Base-by-base conservation (phyloP, 257 asterid genomes). In the Nicotiana sylvestris region DNA sequence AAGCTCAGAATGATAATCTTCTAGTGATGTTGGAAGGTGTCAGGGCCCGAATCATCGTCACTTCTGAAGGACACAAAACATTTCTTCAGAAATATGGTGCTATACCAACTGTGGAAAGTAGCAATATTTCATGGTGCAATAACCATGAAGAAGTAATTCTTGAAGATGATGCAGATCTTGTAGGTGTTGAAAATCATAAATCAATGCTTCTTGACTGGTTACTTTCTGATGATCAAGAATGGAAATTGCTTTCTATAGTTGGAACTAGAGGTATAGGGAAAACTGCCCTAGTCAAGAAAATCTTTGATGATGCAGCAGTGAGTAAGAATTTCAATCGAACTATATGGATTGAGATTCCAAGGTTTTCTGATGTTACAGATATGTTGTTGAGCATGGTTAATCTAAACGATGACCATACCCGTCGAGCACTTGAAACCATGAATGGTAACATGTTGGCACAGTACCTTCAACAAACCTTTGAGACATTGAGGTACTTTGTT, bases 221-320 rank as follows among this genome's bases (percentile, higher is more conserved):
- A 17, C 37, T 82, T 17, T 56, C 74, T 5, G 70, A 27, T 32
- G 83, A 76, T 57, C 53, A 72, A 16, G 33, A 32, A 0, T 81
- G 83, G 82, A 82, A 68, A 66, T 83, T 83, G 70, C 62, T 66
- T n/a, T 82, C 85, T 29, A 74, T 85, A 33, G 84, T 83, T 39
- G 90, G 90, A 64, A 76, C 81, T 67, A 84, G 77, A 78, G 89
- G 90, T 6, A 25, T 85, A 25, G 89, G 89, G 80, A 88, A 85
- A 56, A 83, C 90, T 10, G 82, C 90, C 17, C 66, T 84, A 9
- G 82, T 82, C 3, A 84, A 83, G 78, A 79, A 82, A 61, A 64
- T 88, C 8, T 86, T 35, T 17, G 85, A 85, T 77, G 88, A 85
- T 83, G 65, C 60, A 1, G 21, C 43, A 6, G 81, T 85, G 25